Conservation (phyloP, 495 filamentous ascomycete genomes). For the Neurospora sp. region DNA sequence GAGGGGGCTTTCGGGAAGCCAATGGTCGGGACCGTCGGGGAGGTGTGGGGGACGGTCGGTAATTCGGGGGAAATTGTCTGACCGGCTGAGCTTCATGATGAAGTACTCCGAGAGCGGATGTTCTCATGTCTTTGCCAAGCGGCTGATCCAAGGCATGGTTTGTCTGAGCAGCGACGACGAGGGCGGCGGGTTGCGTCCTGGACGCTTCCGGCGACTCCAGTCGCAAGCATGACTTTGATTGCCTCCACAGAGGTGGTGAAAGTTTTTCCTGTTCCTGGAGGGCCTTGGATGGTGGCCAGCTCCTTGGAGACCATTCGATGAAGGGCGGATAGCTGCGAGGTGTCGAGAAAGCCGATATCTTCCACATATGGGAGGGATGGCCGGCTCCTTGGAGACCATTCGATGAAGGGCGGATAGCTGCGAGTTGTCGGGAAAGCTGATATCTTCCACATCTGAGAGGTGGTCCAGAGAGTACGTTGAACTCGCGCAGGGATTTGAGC, state of each 20-base stretch:
- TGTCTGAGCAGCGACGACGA: conserved; percentile 75
- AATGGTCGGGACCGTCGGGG: background rate
- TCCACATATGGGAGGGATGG: too few relatives aligned
- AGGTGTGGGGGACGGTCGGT: background rate
- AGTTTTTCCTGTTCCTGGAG: conserved; percentile 86
- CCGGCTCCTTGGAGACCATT: conserved; percentile 53
- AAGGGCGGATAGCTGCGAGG: too few relatives aligned
- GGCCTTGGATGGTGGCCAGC: conserved; percentile 76
- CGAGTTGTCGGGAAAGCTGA: conserved; percentile 52
- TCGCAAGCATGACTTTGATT: conserved; percentile 54
- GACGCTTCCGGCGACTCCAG: conserved; percentile 17
- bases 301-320: too few relatives aligned
- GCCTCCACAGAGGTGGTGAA: conserved; percentile 65
- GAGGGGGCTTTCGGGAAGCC: background rate
- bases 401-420: conserved; percentile 58
- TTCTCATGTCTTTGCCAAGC: conserved; percentile 3
- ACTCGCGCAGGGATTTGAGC: conserved; percentile 38
- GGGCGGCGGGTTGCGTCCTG: conserved; percentile 23
- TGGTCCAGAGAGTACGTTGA: conserved; percentile 37
- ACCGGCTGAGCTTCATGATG: background rate
- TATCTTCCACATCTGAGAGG: conserved; percentile 9
- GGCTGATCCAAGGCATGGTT: conserved; percentile 91
- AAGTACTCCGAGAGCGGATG: background rate
- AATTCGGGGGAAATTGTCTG: background rate
- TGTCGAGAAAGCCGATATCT: too few relatives aligned